Conservation (phyloP, 805 yeast species). For the Metschnikowia bowlesiae region DNA sequence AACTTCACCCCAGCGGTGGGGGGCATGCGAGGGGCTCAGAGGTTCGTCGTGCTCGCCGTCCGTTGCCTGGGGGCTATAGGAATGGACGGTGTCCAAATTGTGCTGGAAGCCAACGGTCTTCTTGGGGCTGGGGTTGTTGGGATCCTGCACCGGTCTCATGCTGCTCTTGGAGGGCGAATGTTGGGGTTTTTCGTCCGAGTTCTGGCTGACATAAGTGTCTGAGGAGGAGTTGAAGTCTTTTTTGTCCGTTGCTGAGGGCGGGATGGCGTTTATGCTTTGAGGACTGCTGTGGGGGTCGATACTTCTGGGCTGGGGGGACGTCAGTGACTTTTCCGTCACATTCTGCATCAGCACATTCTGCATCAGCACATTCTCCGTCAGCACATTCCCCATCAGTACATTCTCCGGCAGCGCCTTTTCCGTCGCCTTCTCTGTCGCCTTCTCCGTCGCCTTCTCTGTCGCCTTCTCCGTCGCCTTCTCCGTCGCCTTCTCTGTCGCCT, state of each 20-base stretch:
- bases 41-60: background rate
- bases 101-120: slow-evolving; percentile 34
- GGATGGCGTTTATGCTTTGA: too few relatives aligned
- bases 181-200: background rate
- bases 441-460: too few relatives aligned
- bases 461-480: too few relatives aligned
- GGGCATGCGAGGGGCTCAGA: background rate
- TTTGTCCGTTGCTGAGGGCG: background rate
- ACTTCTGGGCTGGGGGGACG: too few relatives aligned
- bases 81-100: slow-evolving; percentile 13
- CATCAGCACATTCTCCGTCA: too few relatives aligned
- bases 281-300: too few relatives aligned
- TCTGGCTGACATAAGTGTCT: slow-evolving; percentile 39
- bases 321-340: too few relatives aligned
- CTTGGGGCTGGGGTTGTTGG: slow-evolving; percentile 28
- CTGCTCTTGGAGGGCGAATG: slow-evolving; percentile 37
- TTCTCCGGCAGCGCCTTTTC: too few relatives aligned
- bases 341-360: too few relatives aligned
- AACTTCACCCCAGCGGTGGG: slow-evolving; percentile 14
- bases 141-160: slow-evolving; percentile 20
- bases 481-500: too few relatives aligned
- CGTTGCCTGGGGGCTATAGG: slow-evolving; percentile 3
- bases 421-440: too few relatives aligned
- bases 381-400: too few relatives aligned
- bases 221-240: slow-evolving; percentile 36